A percentile compares a stretch with the other conserved stretches of the same genome.
These are phyloP conservation scores for Amoebophrya sp. DNA, from an alignment of 169 alveolate genomes.

Conservation along the genomic window DNA sequence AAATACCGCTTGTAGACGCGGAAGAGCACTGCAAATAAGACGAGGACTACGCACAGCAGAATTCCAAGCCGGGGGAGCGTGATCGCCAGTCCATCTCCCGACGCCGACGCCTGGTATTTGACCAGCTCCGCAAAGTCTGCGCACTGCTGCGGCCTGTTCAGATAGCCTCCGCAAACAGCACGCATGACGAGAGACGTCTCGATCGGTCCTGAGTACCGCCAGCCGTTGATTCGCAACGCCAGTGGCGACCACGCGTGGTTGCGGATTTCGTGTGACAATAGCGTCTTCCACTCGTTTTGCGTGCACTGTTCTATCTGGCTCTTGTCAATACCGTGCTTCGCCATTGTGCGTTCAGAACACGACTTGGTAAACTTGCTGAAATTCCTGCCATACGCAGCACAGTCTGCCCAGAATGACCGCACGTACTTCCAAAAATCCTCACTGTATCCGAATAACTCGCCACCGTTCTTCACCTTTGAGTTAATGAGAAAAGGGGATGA, in stretches of 20 bases:
- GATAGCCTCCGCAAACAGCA: background rate
- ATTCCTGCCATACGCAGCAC: background rate
- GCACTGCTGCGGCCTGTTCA: background rate
- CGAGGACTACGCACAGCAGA: background rate
- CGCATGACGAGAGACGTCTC: background rate
- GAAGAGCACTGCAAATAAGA: background rate
- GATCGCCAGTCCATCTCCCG: too few species aligned
- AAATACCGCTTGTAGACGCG: background rate
- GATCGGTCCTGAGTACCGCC: slow-evolving; percentile 5
- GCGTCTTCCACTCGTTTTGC: background rate
- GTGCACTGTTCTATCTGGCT: background rate
- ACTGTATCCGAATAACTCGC: background rate
- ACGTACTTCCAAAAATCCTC: background rate
- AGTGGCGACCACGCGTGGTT: slow-evolving; percentile 22
- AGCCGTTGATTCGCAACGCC: background rate
- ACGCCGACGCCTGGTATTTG: too few species aligned
- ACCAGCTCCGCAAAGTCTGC: background rate
- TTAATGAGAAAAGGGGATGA: too few species aligned
- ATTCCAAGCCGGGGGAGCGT: background rate
- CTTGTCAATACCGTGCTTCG: background rate
- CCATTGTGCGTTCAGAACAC: too few species aligned
- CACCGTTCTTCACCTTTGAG: background rate
- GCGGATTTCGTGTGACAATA: background rate
- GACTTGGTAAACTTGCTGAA: background rate
- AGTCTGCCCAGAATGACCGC: background rate